Base-by-base conservation (phyloP, 768 basidiomycete species). In the Boletus eberwhitei region DNA sequence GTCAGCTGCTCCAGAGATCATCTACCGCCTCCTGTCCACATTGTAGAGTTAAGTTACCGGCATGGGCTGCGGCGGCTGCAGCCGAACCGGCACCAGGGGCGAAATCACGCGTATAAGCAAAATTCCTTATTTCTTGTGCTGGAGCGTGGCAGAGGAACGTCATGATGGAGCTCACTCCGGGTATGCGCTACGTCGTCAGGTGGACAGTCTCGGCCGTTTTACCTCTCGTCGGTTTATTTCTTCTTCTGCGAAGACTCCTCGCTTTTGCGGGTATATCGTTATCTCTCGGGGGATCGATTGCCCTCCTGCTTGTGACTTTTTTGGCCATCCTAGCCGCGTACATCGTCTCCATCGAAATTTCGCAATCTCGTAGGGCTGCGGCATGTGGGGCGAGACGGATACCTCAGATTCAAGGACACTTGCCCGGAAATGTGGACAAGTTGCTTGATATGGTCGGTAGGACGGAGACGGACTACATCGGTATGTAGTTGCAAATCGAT, bases 381-480 rank as follows among this genome's bases (percentile, higher is more conserved):
- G 53, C 58, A 3, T 40, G 53, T 13, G 67, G 70, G 0, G 72
- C 72, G 21, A 59, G 67, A 31, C 17, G 59, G 32, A 47, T 71
- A n/a, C 74, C 75, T 21, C 59, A 54, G 3, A 60, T 70, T 37
- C 56, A 49, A 17, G 75, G 77, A 13, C 54, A 55, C 39, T 54
- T 62, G 52, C 65, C 68, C 6, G 76, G 73, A n/a, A 72, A 70
- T 58, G 22, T 68, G 22, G 77, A 79, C 51, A 36, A 68, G 13
- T 35, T 78, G 13, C 17, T 59, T 5, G 21, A 55, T 13, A 56
- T 71, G 22, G 22, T 69, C 3, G 8, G 54, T 0, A 59, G 56
- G 36, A 50, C 51, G 24, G 59, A 64, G 38, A 63, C 59, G 7
- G 74, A 74, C 11, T 77, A 76, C 56, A 63, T 74, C 19, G 74